Percentiles rank a stretch among this genome's conserved stretches.
Evolutionary conservation across 2,329 filamentous ascomycete species (phyloP).

Genomic region (Colletotrichum cuscutae): DNA sequence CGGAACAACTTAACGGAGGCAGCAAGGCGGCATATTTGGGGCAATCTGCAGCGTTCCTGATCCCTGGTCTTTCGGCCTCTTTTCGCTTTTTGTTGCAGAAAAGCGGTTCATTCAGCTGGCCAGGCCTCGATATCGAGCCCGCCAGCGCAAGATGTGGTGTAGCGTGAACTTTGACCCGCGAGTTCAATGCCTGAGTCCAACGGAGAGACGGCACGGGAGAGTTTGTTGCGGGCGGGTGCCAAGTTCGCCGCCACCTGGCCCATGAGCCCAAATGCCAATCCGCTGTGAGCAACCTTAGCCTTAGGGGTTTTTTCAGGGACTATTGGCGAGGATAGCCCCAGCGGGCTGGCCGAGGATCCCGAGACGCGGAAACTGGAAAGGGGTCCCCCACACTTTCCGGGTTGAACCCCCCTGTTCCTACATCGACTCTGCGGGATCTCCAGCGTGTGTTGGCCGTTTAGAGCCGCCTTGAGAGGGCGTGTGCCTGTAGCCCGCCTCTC

Average conservation of each 20-base stretch:
- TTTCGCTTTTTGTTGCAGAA: constrained; percentile 6
- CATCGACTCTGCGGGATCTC: constrained; percentile 13
- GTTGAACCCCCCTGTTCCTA: constrained; percentile 10
- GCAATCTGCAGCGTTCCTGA: constrained; percentile 24
- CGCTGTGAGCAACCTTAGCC: constrained; percentile 1
- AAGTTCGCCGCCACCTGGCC: constrained; percentile 8
- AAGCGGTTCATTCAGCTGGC: constrained; percentile 6
- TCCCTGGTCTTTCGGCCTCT: background rate
- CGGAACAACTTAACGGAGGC: constrained; percentile 9
- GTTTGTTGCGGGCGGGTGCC: constrained; percentile 5
- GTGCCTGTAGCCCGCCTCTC: constrained; percentile 23
- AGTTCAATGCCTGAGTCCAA: constrained; percentile 2
- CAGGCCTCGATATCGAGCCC: constrained; percentile 1
- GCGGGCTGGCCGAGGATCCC: constrained; percentile 20
- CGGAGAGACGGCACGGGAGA: background rate
- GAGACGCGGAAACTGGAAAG: constrained; percentile 15
- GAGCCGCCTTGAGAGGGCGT: constrained; percentile 5
- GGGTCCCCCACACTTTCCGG: constrained; percentile 18
- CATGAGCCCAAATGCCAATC: background rate
- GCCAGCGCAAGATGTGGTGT: constrained; percentile 7
- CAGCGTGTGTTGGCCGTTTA: constrained; percentile 17
- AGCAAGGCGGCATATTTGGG: background rate
- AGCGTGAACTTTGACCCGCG: background rate
- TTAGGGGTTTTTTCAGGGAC: constrained; percentile 17
- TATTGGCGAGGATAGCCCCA: constrained; percentile 10